Base-by-base conservation (phyloP, 805 yeast genomes). In the Metschnikowia gelsemii region DNA sequence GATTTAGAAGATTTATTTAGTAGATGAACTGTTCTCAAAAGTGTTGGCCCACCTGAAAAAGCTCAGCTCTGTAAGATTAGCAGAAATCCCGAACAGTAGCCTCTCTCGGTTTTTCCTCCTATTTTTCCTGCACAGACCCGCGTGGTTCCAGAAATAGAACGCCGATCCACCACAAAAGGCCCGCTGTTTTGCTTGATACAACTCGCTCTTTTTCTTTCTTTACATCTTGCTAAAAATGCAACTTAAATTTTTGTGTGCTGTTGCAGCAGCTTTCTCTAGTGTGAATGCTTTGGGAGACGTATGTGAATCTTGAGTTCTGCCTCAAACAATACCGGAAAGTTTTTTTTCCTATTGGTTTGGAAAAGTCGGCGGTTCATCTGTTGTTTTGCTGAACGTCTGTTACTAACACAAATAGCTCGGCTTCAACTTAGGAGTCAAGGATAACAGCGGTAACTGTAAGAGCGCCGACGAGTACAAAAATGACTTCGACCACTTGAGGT, bases 371-470 rank as follows among this genome's bases (percentile, higher is more conserved):
- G 20, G 28, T 13, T 25, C 5, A 19, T 22, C n/a, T n/a, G n/a
- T n/a, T n/a, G 22, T 9, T 17, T 34, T 17, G 12, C 11, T 14
- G 22, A 23, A 21, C 23, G 13, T 12, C 8, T 11, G 17, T 27
- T 36, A 49, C 54, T 50, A 50, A 50, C 52, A 12, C 17, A 4
- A 16, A 22, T n/a, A 51, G 55, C 52, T 51, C 29, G 55, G 52
- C 26, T 51, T 90, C 74, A 83, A 87, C 76, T 69, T 89, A 47
- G 96, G 97, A 66, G 95, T 84, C 54, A 70, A 86, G 67, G 80
- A 81, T 58, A 76, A 80, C 62, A 64, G 72, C 34, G 93, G 89
- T 54, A 70, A 76, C 58, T 89, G 96, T 75, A 90, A 89, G 68
- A 57, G 78, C 43, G 73, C 86, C 35, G 61, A 67, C 13, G 95